phyloP scores from a whole-genome alignment of 2,329 filamentous ascomycete species.

The Cladophialophora immunda region DNA sequence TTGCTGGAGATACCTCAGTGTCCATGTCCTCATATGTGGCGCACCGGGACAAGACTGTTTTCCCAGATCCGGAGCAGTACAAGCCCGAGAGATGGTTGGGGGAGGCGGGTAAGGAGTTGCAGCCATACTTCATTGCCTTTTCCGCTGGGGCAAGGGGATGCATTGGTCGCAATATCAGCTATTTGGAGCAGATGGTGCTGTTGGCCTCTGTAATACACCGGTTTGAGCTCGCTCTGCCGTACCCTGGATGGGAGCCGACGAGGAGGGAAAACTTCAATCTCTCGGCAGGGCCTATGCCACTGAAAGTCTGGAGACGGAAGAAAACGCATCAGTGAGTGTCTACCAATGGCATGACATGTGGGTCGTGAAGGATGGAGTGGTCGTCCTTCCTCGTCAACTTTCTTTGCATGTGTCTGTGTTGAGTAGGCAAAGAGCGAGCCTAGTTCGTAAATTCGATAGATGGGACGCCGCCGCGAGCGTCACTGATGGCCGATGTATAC shows the following conservation, averaged over 20 bases:
- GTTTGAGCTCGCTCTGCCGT: constrained; percentile 52
- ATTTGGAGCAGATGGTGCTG: constrained; percentile 58
- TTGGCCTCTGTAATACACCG: constrained; percentile 54
- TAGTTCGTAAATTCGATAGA: background rate
- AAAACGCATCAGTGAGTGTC: background rate
- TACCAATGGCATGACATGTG: background rate
- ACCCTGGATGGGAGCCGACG: constrained; percentile 43
- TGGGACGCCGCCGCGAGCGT: too few relatives aligned
- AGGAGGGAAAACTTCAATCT: constrained; percentile 46
- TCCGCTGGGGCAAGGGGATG: constrained; percentile 51
- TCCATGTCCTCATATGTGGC: constrained; percentile 80
- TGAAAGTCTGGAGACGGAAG: constrained; percentile 45
- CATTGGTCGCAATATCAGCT: constrained; percentile 53
- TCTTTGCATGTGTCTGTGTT: background rate
- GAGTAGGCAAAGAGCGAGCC: background rate
- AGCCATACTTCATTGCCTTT: constrained; percentile 46
- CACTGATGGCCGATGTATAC: too few relatives aligned
- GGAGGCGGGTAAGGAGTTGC: constrained; percentile 30
- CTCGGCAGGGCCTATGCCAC: constrained; percentile 42
- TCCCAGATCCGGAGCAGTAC: constrained; percentile 70
- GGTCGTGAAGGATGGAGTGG: background rate
- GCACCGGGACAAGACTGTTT: constrained; percentile 74
- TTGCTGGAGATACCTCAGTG: constrained; percentile 75
- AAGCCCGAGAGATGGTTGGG: constrained; percentile 65
- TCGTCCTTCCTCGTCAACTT: too few relatives aligned